A percentile compares a stretch with the other conserved stretches of the same genome.
Evolutionary conservation across 2,329 filamentous ascomycete genomes (phyloP).

Genomic region (Colletotrichum liaoningense): DNA sequence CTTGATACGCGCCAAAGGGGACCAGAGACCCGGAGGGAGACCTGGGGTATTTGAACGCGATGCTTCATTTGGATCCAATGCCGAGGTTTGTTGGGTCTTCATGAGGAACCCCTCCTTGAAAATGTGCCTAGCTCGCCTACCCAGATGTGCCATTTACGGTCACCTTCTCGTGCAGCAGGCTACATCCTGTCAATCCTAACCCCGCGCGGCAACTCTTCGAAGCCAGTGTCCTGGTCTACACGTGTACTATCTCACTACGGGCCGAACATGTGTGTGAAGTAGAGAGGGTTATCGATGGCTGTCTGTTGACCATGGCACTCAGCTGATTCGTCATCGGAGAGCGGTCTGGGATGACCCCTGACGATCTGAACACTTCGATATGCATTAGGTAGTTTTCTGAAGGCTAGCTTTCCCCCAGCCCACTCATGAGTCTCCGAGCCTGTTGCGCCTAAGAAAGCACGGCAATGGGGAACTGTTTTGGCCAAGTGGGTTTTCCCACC

Average conservation of each 20-base stretch:
- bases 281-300: neutral
- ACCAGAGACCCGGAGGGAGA: neutral
- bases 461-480: neutral
- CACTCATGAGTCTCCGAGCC: neutral
- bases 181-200: neutral
- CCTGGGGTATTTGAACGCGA: neutral
- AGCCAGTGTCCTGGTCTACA: neutral
- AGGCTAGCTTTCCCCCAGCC: neutral
- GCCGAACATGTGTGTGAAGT: neutral
- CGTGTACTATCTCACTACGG: neutral
- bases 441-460: neutral
- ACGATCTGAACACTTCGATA: neutral
- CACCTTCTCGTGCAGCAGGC: constrained; percentile 4
- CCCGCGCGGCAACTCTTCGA: constrained; percentile 7
- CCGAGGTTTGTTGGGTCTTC: constrained; percentile 9
- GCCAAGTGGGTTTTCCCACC: neutral
- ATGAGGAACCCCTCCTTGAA: neutral
- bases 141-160: constrained; percentile 5
- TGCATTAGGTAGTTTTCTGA: neutral
- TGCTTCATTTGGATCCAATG: constrained; percentile 20
- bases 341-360: constrained; percentile 17
- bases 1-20: neutral
- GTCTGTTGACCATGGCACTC: neutral
- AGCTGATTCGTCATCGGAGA: neutral
- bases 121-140: neutral